A percentile compares a stretch with the other conserved stretches of the same genome.
Evolutionary conservation across 2,329 filamentous ascomycete genomes (phyloP).

Genomic region (Leptographium radiaticola): DNA sequence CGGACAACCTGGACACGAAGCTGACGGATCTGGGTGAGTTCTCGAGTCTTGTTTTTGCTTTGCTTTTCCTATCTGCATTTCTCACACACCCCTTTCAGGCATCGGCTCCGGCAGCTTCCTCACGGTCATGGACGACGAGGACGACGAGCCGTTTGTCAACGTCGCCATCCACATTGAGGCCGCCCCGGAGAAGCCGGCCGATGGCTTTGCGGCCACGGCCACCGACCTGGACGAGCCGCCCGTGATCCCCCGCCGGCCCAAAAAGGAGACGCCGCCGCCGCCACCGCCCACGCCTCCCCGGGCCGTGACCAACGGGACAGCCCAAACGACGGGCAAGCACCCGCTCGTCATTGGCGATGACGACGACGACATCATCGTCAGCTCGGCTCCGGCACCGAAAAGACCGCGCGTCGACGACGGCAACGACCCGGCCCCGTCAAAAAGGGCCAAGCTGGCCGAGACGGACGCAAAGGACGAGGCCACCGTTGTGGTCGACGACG

Average conservation of each 20-base stretch:
- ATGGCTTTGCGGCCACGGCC: slow-evolving; percentile 40
- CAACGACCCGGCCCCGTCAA: slow-evolving; percentile 20
- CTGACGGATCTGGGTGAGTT: slow-evolving; percentile 57
- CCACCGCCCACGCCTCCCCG: slow-evolving; percentile 14
- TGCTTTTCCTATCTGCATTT: neutral
- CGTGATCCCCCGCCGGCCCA: slow-evolving; percentile 41
- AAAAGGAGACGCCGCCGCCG: slow-evolving; percentile 21
- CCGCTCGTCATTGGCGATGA: slow-evolving; percentile 17
- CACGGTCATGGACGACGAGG: slow-evolving; percentile 74
- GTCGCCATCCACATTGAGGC: slow-evolving; percentile 59
- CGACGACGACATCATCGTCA: slow-evolving; percentile 20
- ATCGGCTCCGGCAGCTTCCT: slow-evolving; percentile 64
- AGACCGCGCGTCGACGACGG: slow-evolving; percentile 30
- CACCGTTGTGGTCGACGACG: slow-evolving; percentile 34
- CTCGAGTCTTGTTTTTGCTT: neutral
- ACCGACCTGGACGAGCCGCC: slow-evolving; percentile 27
- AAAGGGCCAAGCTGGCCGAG: slow-evolving; percentile 33
- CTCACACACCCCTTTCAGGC: slow-evolving; percentile 26
- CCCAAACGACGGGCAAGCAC: slow-evolving; percentile 27
- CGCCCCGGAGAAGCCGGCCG: slow-evolving; percentile 28
- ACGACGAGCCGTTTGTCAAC: slow-evolving; percentile 63
- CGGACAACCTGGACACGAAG: slow-evolving; percentile 71
- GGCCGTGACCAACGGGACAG: slow-evolving; percentile 25
- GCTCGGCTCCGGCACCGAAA: slow-evolving; percentile 23
- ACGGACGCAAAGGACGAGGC: slow-evolving; percentile 26